Percentiles rank a stretch among this genome's conserved stretches.
These are phyloP conservation scores for Xylaria hypoxylon DNA, from an alignment of 2,329 filamentous ascomycete genomes.

Conservation along the genomic window DNA sequence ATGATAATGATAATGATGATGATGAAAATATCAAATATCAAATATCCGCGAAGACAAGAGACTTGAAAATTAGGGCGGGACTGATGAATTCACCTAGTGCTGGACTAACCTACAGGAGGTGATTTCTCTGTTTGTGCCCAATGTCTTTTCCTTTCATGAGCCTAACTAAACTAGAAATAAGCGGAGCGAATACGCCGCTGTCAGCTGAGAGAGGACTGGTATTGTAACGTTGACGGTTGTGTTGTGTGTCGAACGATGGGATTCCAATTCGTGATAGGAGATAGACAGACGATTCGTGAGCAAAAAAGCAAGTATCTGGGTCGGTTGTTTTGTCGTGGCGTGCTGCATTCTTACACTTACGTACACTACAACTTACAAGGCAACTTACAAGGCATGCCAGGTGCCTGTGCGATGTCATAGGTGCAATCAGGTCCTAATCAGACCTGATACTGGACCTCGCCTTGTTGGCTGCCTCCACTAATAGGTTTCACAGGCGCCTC, in stretches of 20 bases:
- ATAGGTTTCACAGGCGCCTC: slow-evolving; percentile 45
- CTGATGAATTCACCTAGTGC: slow-evolving; percentile 16
- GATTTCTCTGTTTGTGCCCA: slow-evolving; percentile 36
- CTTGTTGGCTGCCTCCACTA: slow-evolving; percentile 43
- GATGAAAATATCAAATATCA: too few relatives aligned
- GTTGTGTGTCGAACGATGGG: background rate
- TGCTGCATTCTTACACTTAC: background rate
- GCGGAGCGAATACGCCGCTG: slow-evolving; percentile 31
- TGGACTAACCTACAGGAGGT: slow-evolving; percentile 7
- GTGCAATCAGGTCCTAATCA: slow-evolving; percentile 1
- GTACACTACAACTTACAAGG: background rate
- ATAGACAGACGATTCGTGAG: slow-evolving; percentile 12
- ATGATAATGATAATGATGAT: slow-evolving; percentile 7
- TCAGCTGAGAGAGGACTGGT: slow-evolving; percentile 19
- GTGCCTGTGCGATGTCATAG: slow-evolving; percentile 42
- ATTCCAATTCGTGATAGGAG: slow-evolving; percentile 19
- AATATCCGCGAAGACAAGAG: slow-evolving; percentile 13
- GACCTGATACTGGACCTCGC: slow-evolving; percentile 1
- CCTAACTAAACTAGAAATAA: slow-evolving; percentile 33
- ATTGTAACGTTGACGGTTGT: slow-evolving; percentile 11
- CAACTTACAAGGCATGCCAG: slow-evolving; percentile 8
- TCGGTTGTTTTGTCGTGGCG: slow-evolving; percentile 24
- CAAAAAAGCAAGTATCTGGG: slow-evolving; percentile 19
- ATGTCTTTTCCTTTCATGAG: slow-evolving; percentile 34
- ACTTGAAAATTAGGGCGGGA: slow-evolving; percentile 7